Evolutionary conservation across 2,329 filamentous ascomycete genomes (phyloP), one percentile per base, ranked within the genome.

Genomic region (Cryphonectria radicalis): DNA sequence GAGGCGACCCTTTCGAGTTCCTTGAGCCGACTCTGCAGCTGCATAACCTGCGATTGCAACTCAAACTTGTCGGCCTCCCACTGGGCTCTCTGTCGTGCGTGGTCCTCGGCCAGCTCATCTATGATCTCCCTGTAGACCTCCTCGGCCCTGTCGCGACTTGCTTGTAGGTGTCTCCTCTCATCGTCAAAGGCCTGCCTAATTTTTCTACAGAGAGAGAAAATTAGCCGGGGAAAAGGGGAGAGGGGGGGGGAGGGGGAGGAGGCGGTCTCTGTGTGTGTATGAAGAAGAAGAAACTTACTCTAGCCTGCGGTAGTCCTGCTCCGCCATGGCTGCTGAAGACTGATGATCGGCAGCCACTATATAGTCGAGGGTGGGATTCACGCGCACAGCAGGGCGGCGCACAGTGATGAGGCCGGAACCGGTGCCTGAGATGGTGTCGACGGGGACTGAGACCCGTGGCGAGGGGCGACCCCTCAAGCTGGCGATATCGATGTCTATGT

Each of bases 131-230:
- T 67, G 67, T 88, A 88, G n/a, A 88, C 83, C 76, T 87, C 84
- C 74, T 88, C 87, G 4, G 84, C 86, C 19, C 85, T 83, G 63
- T 83, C 82, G 14, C 86, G 84, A 73, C 85, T 87, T 8, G 85
- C 85, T 75, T 88, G 86, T 70, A 88, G 80, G 70, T 87, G 83
- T 66, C 83, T 84, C 46, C 86, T 83, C 76, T 89, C 86, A 13
- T 84, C 84, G 75, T 86, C 85, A 85, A 86, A 87, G 28, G 83
- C 85, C 71, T 86, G 85, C 35, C 83, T 79, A 57, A 84, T 84
- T 40, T 80, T 75, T 59, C 72, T 73, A 25, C 35, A 22, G 19
- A 7, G 10, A 43, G 4, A 3, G n/a, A 28, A 22, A 3, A 59
- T 73, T 57, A 71, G 66, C 69, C 17, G 7, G 25, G 37, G 35